Conservation (phyloP, 2,329 filamentous ascomycete species). For the Balansia obtecta region DNA sequence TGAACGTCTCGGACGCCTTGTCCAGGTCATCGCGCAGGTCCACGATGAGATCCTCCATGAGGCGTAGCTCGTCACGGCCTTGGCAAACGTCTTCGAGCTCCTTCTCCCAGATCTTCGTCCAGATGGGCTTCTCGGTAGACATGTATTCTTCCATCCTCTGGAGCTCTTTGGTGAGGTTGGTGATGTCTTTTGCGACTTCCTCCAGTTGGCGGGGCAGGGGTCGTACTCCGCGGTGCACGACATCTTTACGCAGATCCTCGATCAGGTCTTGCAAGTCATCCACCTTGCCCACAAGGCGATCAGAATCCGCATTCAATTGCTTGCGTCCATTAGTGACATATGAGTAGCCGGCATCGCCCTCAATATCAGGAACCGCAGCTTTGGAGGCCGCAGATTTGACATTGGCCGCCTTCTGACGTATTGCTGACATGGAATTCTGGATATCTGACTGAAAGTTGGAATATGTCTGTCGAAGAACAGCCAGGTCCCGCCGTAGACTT, state of each 20-base stretch:
- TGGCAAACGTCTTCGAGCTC: slow-evolving; percentile 93
- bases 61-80: slow-evolving; percentile 83
- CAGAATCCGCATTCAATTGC: slow-evolving; percentile 72
- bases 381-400: slow-evolving; percentile 68
- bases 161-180: slow-evolving; percentile 67
- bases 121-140: slow-evolving; percentile 82
- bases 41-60: slow-evolving; percentile 89
- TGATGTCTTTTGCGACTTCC: slow-evolving; percentile 77
- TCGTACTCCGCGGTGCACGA: slow-evolving; percentile 83
- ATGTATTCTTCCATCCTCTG: slow-evolving; percentile 92
- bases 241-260: slow-evolving; percentile 93
- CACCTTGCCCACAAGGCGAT: slow-evolving; percentile 80
- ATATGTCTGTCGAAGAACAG: slow-evolving; percentile 85
- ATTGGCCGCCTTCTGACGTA: slow-evolving; percentile 68
- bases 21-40: slow-evolving; percentile 92
- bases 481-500: slow-evolving; percentile 73
- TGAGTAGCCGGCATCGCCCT: slow-evolving; percentile 67
- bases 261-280: slow-evolving; percentile 96
- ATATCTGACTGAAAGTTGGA: slow-evolving; percentile 83
- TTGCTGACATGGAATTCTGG: slow-evolving; percentile 70
- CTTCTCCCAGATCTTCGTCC: slow-evolving; percentile 99
- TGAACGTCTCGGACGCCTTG: slow-evolving; percentile 86
- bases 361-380: slow-evolving; percentile 55
- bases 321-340: slow-evolving; percentile 85
- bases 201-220: slow-evolving; percentile 86